phyloP scores from a whole-genome alignment of 345 rosid genomes.

The Turritis glabra region DNA sequence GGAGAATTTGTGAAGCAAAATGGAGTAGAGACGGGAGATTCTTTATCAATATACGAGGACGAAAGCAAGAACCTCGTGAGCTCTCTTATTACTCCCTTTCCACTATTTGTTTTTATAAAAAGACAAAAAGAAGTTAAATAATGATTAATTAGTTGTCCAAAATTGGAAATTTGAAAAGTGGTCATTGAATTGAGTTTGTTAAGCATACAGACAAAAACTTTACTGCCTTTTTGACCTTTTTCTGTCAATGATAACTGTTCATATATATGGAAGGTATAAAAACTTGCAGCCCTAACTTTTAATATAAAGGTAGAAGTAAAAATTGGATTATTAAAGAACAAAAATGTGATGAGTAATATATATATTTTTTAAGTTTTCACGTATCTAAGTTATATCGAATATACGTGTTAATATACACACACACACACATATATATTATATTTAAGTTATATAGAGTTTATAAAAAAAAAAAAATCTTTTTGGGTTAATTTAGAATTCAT shows the following conservation, averaged over 20 bases:
- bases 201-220: conserved; percentile 40
- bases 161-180: conserved; percentile 32
- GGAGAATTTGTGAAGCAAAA: conserved; percentile 67
- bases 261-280: conserved; percentile 27
- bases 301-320: neutral
- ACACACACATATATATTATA: neutral
- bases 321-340: neutral
- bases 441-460: neutral
- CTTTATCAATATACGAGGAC: conserved; percentile 69
- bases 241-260: conserved; percentile 23
- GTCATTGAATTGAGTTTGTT: conserved; percentile 37
- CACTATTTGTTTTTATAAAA: conserved; percentile 8
- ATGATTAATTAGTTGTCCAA: conserved; percentile 26
- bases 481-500: neutral
- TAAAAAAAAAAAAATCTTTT: no score
- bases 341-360: neutral
- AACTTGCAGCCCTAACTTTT: neutral
- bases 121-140: conserved; percentile 11
- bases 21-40: conserved; percentile 57
- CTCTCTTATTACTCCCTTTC: conserved; percentile 21
- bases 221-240: conserved; percentile 23
- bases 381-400: no score
- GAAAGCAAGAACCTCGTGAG: conserved; percentile 79
- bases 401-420: no score
- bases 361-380: no score